A percentile compares a stretch with the other conserved stretches of the same genome.
Conservation (phyloP, 1,139 yeast genomes). For the Yamadazyma blattariae region DNA sequence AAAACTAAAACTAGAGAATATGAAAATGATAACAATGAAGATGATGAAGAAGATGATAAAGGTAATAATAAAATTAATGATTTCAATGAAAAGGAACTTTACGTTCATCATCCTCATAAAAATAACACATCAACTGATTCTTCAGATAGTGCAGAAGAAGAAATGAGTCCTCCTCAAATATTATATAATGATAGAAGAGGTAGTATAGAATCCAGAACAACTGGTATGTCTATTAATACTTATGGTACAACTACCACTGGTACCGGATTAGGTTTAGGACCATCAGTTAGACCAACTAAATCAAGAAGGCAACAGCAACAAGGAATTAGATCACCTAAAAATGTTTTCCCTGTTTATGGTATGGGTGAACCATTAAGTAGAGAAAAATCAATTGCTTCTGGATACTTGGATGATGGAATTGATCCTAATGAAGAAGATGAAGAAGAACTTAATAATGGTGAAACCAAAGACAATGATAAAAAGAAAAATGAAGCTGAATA, state of each 20-base stretch:
- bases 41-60: conserved; percentile 1
- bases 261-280: conserved; percentile 1
- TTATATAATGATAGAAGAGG: conserved; percentile 2
- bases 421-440: conserved; percentile 8
- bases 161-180: conserved; percentile 1
- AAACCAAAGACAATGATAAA: no score
- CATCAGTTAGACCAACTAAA: conserved; percentile 6
- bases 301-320: conserved; percentile 16
- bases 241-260: no score
- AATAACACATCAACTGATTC: neutral
- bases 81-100: neutral
- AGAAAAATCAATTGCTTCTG: conserved; percentile 57
- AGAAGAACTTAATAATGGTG: no score
- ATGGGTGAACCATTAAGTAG: conserved; percentile 62
- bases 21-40: conserved; percentile 9
- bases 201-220: conserved; percentile 2
- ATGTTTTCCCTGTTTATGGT: conserved; percentile 75
- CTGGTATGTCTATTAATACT: neutral
- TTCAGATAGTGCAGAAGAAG: conserved; percentile 1
- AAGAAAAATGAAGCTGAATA: conserved; percentile 22
- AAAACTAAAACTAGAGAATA: conserved; percentile 27
- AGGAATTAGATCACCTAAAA: conserved; percentile 56
- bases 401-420: conserved; percentile 10
- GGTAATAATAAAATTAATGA: conserved; percentile 6
- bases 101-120: neutral